A percentile compares a stretch with the other conserved stretches of the same genome.
Conservation (phyloP, 1,139 yeast genomes). For the Kodamaea fungicola region DNA sequence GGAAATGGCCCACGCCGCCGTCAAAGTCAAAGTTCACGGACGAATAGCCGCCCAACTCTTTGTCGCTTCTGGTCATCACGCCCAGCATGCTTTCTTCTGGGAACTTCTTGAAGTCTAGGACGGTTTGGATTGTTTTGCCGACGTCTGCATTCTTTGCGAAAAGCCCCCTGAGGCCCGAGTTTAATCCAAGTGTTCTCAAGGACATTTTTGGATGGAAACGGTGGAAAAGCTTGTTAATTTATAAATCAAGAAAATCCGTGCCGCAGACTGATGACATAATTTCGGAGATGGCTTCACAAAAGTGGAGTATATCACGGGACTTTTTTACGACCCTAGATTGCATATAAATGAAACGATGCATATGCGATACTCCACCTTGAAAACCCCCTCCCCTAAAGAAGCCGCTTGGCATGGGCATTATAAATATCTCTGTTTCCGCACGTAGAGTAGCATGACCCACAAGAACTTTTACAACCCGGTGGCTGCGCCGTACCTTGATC, state of each 20-base stretch:
- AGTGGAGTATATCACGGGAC: no score
- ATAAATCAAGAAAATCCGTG: no score
- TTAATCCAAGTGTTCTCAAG: slow-evolving; percentile 41
- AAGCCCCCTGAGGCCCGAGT: slow-evolving; percentile 34
- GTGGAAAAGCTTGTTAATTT: no score
- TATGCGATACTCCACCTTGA: no score
- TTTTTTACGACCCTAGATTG: no score
- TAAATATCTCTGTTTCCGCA: not conserved
- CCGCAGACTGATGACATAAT: no score
- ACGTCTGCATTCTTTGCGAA: slow-evolving; percentile 32
- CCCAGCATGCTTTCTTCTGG: slow-evolving; percentile 40
- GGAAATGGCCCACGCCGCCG: slow-evolving; percentile 52
- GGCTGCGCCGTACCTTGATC: slow-evolving; percentile 37
- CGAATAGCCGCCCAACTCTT: slow-evolving; percentile 76
- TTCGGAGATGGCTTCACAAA: no score
- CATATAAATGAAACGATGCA: no score
- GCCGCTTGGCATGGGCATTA: no score
- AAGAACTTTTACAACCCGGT: slow-evolving; percentile 20
- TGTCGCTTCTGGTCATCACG: slow-evolving; percentile 63
- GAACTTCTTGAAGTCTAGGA: slow-evolving; percentile 55
- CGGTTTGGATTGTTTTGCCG: slow-evolving; percentile 32
- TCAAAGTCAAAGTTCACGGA: slow-evolving; percentile 52
- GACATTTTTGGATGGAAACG: slow-evolving; percentile 26
- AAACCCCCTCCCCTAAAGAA: no score
- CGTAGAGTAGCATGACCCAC: slow-evolving; percentile 1